Conservation (phyloP, 371 early-diverging fungal genomes). For the Actinomortierella ambigua region DNA sequence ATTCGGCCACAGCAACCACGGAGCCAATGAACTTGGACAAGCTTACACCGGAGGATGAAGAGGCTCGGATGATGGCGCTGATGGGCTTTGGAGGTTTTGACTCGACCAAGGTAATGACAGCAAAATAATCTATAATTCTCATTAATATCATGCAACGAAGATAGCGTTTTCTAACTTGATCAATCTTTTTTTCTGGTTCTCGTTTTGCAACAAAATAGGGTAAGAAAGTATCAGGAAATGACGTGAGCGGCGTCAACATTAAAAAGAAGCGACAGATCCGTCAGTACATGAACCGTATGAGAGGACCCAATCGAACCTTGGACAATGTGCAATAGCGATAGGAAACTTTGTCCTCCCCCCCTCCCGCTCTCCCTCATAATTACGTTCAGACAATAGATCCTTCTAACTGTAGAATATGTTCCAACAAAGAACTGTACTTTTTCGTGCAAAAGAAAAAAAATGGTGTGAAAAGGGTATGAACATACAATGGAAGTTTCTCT, state of each 20-base stretch:
- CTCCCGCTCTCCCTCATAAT: no score
- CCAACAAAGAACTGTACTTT: no score
- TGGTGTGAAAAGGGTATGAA: no score
- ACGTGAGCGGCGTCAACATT: constrained; percentile 71
- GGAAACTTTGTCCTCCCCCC: constrained; percentile 2
- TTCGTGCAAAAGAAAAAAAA: no score
- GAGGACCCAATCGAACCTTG: constrained; percentile 84
- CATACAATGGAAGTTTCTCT: no score
- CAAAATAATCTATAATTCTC: background rate
- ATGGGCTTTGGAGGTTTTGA: constrained; percentile 93
- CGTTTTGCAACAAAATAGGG: constrained; percentile 39
- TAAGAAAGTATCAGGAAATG: constrained; percentile 70
- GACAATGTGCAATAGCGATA: constrained; percentile 28
- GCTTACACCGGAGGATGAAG: constrained; percentile 54
- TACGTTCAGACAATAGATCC: no score
- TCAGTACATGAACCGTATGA: constrained; percentile 95
- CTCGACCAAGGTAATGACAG: constrained; percentile 75
- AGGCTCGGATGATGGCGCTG: constrained; percentile 67
- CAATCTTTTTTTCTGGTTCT: background rate
- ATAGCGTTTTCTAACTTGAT: no score
- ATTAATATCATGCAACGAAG: no score
- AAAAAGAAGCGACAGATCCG: constrained; percentile 84
- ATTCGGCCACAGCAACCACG: background rate
- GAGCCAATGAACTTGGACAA: constrained; percentile 19
- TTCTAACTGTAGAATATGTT: no score